These are phyloP conservation scores for Cardamine chenopodiifolia DNA, from an alignment of 345 rosid species.

Conservation along the genomic window DNA sequence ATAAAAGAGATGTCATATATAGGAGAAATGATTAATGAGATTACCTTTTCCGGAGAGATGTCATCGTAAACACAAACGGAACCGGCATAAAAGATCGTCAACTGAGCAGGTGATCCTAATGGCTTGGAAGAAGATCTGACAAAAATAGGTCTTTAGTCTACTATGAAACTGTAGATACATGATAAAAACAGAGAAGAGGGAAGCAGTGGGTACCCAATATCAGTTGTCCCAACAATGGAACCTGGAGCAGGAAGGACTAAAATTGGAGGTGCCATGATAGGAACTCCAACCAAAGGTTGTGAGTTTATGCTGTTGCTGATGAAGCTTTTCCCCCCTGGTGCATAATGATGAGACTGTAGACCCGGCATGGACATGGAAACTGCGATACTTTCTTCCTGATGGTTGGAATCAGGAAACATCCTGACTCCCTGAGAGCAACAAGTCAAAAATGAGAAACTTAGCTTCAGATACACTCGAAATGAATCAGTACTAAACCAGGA, in stretches of 20 bases:
- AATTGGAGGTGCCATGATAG: conserved; percentile 53
- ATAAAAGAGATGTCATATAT: neutral
- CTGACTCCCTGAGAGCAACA: conserved; percentile 50
- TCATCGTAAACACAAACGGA: conserved; percentile 70
- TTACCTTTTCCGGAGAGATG: conserved; percentile 71
- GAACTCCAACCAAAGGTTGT: conserved; percentile 56
- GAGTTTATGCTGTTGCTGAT: conserved; percentile 39
- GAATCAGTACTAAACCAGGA: conserved; percentile 6
- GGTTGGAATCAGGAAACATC: conserved; percentile 53
- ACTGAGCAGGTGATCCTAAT: conserved; percentile 54
- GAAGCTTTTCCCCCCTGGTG: conserved; percentile 44
- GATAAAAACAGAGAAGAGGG: neutral
- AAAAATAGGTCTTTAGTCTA: conserved; percentile 27
- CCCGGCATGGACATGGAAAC: conserved; percentile 51
- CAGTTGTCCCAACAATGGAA: conserved; percentile 63
- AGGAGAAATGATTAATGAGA: neutral
- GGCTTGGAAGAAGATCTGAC: conserved; percentile 55
- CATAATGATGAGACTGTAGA: conserved; percentile 54
- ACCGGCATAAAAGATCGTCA: conserved; percentile 77
- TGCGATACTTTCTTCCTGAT: conserved; percentile 49
- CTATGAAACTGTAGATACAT: neutral
- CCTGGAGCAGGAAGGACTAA: conserved; percentile 51
- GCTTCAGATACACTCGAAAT: neutral
- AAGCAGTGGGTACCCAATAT: conserved; percentile 55
- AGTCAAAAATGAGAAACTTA: conserved; percentile 12